These are phyloP conservation scores for Chaetomium globosum DNA, from an alignment of 2,329 filamentous ascomycete species.

Conservation along the genomic window DNA sequence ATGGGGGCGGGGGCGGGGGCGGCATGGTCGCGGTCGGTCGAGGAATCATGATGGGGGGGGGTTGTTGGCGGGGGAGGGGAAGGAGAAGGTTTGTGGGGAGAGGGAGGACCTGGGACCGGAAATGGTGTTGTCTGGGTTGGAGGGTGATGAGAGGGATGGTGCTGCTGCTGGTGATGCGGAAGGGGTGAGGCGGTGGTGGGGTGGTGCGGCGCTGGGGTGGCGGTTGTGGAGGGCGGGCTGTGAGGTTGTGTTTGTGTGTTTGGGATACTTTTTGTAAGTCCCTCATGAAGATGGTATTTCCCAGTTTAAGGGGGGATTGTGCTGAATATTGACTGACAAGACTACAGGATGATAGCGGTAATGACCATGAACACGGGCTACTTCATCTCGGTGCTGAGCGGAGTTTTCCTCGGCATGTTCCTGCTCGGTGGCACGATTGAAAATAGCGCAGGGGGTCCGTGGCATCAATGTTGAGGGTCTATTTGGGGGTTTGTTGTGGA, in stretches of 20 bases:
- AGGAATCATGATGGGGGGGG: background rate
- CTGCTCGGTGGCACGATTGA: background rate
- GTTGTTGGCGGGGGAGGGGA: background rate
- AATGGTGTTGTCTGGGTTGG: background rate
- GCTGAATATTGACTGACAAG: background rate
- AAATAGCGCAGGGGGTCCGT: background rate
- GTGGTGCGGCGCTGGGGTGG: background rate
- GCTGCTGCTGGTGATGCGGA: too few relatives aligned
- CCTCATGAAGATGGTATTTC: background rate
- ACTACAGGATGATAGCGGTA: slow-evolving; percentile 1
- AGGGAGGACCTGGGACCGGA: background rate
- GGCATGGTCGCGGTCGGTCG: too few relatives aligned
- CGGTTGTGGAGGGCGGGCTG: background rate
- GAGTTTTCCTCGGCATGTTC: background rate
- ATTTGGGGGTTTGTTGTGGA: background rate
- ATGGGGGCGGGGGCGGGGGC: too few relatives aligned
- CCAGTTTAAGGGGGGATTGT: background rate
- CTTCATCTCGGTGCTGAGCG: background rate
- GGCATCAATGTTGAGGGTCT: background rate
- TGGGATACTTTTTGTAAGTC: slow-evolving; percentile 10
- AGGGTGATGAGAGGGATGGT: too few relatives aligned
- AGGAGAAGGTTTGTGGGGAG: background rate
- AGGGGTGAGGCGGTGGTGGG: background rate
- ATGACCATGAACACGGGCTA: slow-evolving; percentile 11
- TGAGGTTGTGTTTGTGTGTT: background rate